Evolutionary conservation across 1,284 basidiomycete genomes (phyloP).

Genomic region (Caloboletus inedulis): DNA sequence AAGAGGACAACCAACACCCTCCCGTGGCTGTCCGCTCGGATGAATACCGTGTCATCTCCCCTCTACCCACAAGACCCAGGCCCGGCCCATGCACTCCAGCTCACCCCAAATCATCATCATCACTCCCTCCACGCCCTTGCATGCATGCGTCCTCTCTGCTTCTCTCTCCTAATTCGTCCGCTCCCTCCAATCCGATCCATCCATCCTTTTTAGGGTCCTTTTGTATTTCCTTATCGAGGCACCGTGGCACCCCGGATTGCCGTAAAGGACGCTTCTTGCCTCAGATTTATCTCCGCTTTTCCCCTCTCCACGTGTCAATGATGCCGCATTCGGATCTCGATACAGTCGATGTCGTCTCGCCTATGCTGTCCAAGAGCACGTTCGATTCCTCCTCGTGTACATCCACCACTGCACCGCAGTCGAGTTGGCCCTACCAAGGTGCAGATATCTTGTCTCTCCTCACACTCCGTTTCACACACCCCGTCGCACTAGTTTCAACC

Average conservation of each 20-base stretch:
- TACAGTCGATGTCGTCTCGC: slow-evolving; percentile 4
- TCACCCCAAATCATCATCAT: slow-evolving; percentile 28
- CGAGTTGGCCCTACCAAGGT: slow-evolving; percentile 11
- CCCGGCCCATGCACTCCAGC: slow-evolving; percentile 13
- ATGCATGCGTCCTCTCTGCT: slow-evolving; percentile 12
- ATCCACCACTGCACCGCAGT: slow-evolving; percentile 20
- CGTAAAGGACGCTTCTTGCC: slow-evolving; percentile 21
- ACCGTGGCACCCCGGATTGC: slow-evolving; percentile 35
- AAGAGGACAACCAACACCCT: slow-evolving; percentile 15
- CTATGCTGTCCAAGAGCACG: not conserved
- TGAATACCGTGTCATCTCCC: slow-evolving; percentile 17
- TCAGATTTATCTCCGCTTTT: slow-evolving; percentile 29
- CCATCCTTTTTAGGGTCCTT: slow-evolving; percentile 13
- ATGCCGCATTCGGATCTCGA: slow-evolving; percentile 24
- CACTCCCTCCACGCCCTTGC: slow-evolving; percentile 23
- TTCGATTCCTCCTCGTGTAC: slow-evolving; percentile 19
- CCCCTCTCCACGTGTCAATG: slow-evolving; percentile 29
- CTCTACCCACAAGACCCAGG: slow-evolving; percentile 30
- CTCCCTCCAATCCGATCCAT: slow-evolving; percentile 23
- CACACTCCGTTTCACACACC: slow-evolving; percentile 3
- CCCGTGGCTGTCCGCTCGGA: slow-evolving; percentile 24
- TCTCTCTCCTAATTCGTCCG: not conserved
- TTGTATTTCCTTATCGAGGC: slow-evolving; percentile 22
- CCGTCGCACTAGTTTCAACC: slow-evolving; percentile 5
- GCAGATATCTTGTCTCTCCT: not conserved